Base-by-base conservation (phyloP, 306 rosid genomes). In the Pyrus pyrifolia region DNA sequence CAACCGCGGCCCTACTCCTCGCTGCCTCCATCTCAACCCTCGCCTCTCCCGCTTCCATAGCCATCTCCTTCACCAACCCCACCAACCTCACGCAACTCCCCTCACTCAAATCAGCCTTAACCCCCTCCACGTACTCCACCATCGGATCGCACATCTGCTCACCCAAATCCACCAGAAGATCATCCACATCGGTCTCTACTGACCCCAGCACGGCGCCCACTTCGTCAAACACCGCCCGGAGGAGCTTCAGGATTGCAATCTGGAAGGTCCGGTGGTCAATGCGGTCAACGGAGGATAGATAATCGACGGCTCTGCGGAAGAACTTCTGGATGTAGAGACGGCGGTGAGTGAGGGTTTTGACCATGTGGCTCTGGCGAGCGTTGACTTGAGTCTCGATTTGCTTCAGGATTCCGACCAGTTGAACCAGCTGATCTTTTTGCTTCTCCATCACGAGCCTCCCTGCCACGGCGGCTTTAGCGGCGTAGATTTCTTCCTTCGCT, bases 121-220 rank as follows among this genome's bases (percentile, higher is more conserved):
- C 58, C 21, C 77, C 68, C 59, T 73, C 58, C 42, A 60, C 77
- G 13, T 73, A 73, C 27, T 42, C 8, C 29, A 73, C 58, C 77
- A 73, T 73, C 0, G 77, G 68, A 31, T 73, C 77, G 29, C 77
- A 73, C 68, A 73, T 73, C 14, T 73, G 64, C 30, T 60, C 19
- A 1, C 58, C 77, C 68, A 73, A 60, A 27, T 60, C 68, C 42
- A 8, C 27, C 57, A 73, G 33, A 52, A 73, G 58, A 17, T 45
- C 58, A 27, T 73, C 77, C 57, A 73, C 77, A 30, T 60, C 68
- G 14, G 18, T 33, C 68, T 73, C 77, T 68, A 73, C 68, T 11
- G 58, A 59, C 19, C 38, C 77, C 42, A 73, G n/a, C 35, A 60
- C 68, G 27, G 68, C 13, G 0, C 58, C 67, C 17, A 73, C 68